Percentiles rank a stretch among this genome's conserved stretches.
phyloP scores from a whole-genome alignment of 164 flowering plant species.

The Vitis amurensis region DNA sequence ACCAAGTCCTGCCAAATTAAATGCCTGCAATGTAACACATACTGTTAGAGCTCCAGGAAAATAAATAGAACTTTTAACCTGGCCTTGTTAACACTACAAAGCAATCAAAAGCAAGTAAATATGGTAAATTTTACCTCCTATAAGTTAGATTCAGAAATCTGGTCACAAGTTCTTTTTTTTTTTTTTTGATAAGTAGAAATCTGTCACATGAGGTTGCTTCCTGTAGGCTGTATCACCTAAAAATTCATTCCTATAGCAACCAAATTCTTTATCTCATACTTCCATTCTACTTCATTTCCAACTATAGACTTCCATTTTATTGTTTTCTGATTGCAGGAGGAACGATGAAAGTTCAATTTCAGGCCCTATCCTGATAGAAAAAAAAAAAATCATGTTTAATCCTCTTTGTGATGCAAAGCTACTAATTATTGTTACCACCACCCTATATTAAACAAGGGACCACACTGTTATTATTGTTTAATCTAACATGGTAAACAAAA shows the following conservation, averaged over 20 bases:
- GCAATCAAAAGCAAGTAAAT: neutral
- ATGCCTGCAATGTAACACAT: slow-evolving; percentile 52
- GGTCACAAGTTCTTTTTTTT: too few species aligned
- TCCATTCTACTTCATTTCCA: neutral
- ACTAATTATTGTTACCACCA: neutral
- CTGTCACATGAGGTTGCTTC: too few species aligned
- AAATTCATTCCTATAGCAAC: too few species aligned
- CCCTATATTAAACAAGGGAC: neutral
- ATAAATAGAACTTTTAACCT: neutral
- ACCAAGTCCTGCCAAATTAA: slow-evolving; percentile 70
- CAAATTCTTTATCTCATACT: too few species aligned
- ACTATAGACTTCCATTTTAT: neutral
- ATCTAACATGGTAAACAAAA: neutral
- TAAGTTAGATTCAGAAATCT: too few species aligned
- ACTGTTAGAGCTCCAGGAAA: neutral
- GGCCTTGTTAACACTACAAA: neutral
- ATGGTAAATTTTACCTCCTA: neutral
- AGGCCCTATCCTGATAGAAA: too few species aligned
- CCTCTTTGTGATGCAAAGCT: neutral
- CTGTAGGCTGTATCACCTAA: too few species aligned
- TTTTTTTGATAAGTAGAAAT: too few species aligned
- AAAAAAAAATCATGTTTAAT: too few species aligned
- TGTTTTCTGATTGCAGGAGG: neutral
- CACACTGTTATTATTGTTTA: neutral
- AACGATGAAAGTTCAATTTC: too few species aligned